Conservation (phyloP, 1,284 basidiomycete species). For the Leucoagaricus sp. region DNA sequence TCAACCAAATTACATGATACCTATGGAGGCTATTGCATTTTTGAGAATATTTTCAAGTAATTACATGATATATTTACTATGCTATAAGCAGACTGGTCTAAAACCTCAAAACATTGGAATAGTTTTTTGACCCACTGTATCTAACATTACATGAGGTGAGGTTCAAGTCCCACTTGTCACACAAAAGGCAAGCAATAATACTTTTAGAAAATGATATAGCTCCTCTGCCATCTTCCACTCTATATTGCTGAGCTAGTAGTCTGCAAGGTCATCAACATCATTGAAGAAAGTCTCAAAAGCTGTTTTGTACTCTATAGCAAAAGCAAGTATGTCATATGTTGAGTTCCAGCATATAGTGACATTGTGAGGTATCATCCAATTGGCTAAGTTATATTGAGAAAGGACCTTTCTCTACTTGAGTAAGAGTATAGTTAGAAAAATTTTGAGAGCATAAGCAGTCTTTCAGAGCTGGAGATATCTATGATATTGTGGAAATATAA, state of each 20-base stretch:
- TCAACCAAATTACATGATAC: too few relatives aligned
- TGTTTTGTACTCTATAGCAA: constrained; percentile 9
- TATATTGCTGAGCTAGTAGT: constrained; percentile 1
- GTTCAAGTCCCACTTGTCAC: too few relatives aligned
- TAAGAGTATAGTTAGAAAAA: neutral
- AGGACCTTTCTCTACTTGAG: neutral
- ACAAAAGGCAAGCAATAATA: neutral
- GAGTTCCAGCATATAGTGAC: constrained; percentile 18
- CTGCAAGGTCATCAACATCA: neutral
- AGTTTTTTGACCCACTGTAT: too few relatives aligned
- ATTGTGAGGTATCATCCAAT: constrained; percentile 18
- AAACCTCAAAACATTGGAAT: too few relatives aligned
- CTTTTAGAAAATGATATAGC: constrained; percentile 12
- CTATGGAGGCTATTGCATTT: too few relatives aligned
- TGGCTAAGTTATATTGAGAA: neutral
- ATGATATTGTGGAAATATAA: too few relatives aligned
- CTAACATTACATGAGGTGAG: too few relatives aligned
- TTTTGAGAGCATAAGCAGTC: neutral
- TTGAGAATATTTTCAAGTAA: too few relatives aligned
- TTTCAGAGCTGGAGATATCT: neutral
- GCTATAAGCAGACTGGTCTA: too few relatives aligned
- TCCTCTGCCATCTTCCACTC: constrained; percentile 14
- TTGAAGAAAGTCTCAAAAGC: neutral
- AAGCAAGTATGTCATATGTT: constrained; percentile 17
- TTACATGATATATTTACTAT: too few relatives aligned